Conservation (phyloP, 495 filamentous ascomycete species). For the Xylaria bambusicola region DNA sequence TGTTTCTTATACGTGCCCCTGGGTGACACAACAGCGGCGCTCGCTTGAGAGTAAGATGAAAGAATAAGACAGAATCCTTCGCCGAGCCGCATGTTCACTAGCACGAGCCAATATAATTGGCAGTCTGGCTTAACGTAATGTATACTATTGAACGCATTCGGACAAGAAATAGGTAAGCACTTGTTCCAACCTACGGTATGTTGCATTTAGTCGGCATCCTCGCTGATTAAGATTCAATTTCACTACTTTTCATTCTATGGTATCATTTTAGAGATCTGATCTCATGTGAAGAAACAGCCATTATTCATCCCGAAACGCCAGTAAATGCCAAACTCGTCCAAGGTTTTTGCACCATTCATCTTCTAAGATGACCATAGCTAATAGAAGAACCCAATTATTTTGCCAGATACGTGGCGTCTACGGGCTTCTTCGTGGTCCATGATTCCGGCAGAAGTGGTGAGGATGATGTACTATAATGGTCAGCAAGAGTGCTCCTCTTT, state of each 20-base stretch:
- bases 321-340: conserved; percentile 33
- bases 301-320: conserved; percentile 31
- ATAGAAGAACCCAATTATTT: conserved; percentile 97
- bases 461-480: conserved; percentile 70
- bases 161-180: not conserved
- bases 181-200: too few species aligned
- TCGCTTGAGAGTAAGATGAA: not conserved
- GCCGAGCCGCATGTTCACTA: not conserved
- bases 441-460: conserved; percentile 97
- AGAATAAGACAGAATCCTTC: not conserved
- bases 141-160: not conserved
- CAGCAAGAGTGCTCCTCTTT: not conserved
- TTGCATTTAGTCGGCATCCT: too few species aligned
- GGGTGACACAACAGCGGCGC: not conserved
- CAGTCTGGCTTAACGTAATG: not conserved
- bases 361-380: conserved; percentile 49
- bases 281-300: conserved; percentile 25
- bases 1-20: not conserved
- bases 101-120: not conserved
- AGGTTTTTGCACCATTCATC: conserved; percentile 18
- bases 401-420: conserved; percentile 94
- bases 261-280: too few species aligned
- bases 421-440: conserved; percentile 99
- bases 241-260: too few species aligned
- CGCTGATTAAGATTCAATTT: too few species aligned